phyloP scores from a whole-genome alignment of 108 stramenopile species.

The Cyclotella kingstonii region DNA sequence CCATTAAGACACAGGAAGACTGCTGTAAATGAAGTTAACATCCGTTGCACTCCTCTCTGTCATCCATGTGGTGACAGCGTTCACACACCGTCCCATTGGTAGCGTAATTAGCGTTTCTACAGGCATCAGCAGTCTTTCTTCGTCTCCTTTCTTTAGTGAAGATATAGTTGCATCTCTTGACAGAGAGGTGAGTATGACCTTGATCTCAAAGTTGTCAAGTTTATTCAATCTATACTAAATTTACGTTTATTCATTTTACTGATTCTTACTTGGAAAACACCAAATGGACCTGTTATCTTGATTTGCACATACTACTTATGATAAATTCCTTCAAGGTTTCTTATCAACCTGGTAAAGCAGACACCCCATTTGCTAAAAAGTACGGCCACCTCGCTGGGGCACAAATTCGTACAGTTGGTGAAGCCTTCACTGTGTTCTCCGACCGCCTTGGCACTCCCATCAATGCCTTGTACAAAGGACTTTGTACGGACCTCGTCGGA shows the following conservation, averaged over 20 bases:
- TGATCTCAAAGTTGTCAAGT: not conserved
- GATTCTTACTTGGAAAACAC: not conserved
- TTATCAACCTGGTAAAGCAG: slow-evolving; percentile 78
- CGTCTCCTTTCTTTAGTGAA: slow-evolving; percentile 35
- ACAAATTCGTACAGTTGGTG: slow-evolving; percentile 81
- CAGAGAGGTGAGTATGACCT: slow-evolving; percentile 28
- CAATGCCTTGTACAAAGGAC: slow-evolving; percentile 90
- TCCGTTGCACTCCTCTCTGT: too few relatives aligned
- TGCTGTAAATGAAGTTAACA: too few relatives aligned
- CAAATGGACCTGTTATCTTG: not conserved
- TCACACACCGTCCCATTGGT: not conserved
- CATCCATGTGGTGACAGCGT: too few relatives aligned
- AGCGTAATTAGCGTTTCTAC: not conserved
- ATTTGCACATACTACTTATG: not conserved
- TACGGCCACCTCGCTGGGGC: slow-evolving; percentile 82
- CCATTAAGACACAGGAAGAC: too few relatives aligned
- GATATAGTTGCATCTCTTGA: slow-evolving; percentile 31
- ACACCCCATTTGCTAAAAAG: slow-evolving; percentile 73
- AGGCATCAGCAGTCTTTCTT: not conserved
- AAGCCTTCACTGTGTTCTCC: slow-evolving; percentile 87
- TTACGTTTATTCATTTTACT: not conserved
- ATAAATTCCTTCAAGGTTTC: too few relatives aligned
- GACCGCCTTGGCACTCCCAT: slow-evolving; percentile 72
- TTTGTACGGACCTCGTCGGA: slow-evolving; percentile 90
- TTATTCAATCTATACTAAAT: too few relatives aligned